Evolutionary conservation across 163 green algal species (phyloP).

Genomic region (Scenedesmus sp.): DNA sequence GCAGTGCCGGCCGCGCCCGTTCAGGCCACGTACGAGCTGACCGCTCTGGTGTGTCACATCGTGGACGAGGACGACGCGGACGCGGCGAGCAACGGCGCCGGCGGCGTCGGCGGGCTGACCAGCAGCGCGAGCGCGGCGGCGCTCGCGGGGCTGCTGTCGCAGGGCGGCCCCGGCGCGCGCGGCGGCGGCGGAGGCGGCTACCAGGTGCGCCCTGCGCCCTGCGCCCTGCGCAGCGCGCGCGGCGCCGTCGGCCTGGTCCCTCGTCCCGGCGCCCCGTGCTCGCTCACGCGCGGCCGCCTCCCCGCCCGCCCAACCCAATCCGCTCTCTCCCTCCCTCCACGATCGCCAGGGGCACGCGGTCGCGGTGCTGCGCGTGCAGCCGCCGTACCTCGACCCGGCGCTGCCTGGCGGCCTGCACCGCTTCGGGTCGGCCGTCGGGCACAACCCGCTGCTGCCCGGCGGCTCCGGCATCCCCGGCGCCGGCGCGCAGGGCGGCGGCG

Average conservation of each 20-base stretch:
- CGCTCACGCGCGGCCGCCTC: too few relatives aligned
- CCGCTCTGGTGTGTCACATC: conserved; percentile 74
- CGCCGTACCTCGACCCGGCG: conserved; percentile 17
- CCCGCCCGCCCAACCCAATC: too few relatives aligned
- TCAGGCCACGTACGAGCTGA: conserved; percentile 72
- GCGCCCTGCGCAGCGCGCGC: too few relatives aligned
- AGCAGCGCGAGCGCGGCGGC: neutral
- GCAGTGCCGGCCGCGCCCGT: conserved; percentile 9
- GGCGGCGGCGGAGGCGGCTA: conserved; percentile 8
- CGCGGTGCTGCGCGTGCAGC: conserved; percentile 30
- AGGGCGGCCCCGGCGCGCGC: neutral
- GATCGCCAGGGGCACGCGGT: conserved; percentile 38
- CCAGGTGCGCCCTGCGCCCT: neutral
- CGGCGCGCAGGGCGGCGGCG: neutral
- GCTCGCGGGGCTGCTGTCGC: neutral
- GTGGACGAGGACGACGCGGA: conserved; percentile 50
- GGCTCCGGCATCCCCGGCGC: conserved; percentile 7
- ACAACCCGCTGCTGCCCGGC: neutral
- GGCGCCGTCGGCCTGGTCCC: too few relatives aligned
- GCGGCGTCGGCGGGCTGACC: neutral
- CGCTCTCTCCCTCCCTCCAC: too few relatives aligned
- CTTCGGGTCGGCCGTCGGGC: conserved; percentile 15
- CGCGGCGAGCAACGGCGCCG: neutral
- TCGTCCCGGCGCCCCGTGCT: too few relatives aligned
- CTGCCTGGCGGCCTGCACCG: neutral